These are phyloP conservation scores for Coelastrella sp. DNA, from an alignment of 139 green algal genomes.

Conservation along the genomic window DNA sequence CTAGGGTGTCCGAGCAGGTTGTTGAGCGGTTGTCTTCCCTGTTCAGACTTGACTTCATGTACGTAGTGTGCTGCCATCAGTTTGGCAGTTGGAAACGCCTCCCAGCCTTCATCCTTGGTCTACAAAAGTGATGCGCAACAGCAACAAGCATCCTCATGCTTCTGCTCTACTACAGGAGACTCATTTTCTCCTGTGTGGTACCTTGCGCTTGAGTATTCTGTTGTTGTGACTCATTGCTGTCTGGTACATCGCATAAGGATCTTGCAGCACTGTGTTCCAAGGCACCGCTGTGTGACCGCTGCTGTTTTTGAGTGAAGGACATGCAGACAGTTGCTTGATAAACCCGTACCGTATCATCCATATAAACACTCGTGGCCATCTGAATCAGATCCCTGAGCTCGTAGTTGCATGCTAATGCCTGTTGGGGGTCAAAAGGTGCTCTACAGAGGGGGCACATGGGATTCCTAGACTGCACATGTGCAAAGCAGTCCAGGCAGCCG, in stretches of 20 bases:
- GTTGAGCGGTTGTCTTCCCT: neutral
- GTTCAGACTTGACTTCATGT: conserved; percentile 44
- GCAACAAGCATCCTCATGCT: neutral
- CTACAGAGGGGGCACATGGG: conserved; percentile 77
- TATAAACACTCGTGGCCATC: conserved; percentile 66
- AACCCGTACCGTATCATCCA: conserved; percentile 55
- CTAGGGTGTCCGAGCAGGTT: neutral
- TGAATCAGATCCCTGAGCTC: conserved; percentile 73
- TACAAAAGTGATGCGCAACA: neutral
- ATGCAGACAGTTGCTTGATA: neutral
- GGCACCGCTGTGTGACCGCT: too few species aligned
- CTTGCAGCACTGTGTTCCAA: too few species aligned
- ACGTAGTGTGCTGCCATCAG: conserved; percentile 53
- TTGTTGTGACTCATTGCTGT: too few species aligned
- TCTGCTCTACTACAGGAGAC: too few species aligned
- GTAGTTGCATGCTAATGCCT: conserved; percentile 58
- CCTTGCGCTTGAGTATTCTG: too few species aligned
- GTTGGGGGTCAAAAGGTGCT: conserved; percentile 55
- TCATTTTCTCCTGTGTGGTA: too few species aligned
- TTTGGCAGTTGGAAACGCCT: conserved; percentile 67
- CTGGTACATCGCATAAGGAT: too few species aligned
- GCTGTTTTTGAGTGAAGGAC: neutral
- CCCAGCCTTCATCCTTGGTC: conserved; percentile 68
- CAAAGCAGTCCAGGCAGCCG: conserved; percentile 74
- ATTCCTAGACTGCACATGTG: conserved; percentile 58